These are phyloP conservation scores for Paraleonurus japonicus DNA, from an alignment of 257 asterid genomes.

Conservation along the genomic window DNA sequence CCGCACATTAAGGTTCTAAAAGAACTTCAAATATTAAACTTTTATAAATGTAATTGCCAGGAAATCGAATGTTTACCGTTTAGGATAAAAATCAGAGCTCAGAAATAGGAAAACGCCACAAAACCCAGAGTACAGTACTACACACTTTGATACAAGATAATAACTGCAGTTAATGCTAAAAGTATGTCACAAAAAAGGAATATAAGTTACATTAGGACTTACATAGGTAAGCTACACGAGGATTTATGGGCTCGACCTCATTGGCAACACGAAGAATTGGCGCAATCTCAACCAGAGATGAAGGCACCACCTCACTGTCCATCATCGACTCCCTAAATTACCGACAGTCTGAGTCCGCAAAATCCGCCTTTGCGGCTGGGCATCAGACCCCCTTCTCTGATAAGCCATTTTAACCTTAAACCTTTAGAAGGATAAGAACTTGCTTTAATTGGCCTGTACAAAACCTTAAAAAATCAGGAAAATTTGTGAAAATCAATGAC, in stretches of 20 bases:
- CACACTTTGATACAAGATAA: neutral
- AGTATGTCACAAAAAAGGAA: neutral
- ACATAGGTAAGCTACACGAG: slow-evolving; percentile 97
- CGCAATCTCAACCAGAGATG: slow-evolving; percentile 91
- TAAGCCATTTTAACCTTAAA: slow-evolving; percentile 67
- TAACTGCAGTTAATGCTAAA: slow-evolving; percentile 8
- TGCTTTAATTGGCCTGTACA: slow-evolving; percentile 34
- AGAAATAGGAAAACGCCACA: neutral
- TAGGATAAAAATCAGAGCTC: neutral
- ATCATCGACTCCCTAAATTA: slow-evolving; percentile 90
- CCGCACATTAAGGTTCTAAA: neutral
- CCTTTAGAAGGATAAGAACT: slow-evolving; percentile 25
- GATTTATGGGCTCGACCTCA: slow-evolving; percentile 86
- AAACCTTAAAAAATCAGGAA: slow-evolving; percentile 4
- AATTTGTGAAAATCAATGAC: neutral
- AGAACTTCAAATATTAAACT: neutral
- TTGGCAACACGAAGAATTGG: slow-evolving; percentile 99
- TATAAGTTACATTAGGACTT: slow-evolving; percentile 36
- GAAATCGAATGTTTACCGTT: neutral
- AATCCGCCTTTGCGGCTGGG: slow-evolving; percentile 72
- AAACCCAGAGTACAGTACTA: neutral
- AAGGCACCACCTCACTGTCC: slow-evolving; percentile 98
- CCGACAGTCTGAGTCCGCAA: slow-evolving; percentile 95
- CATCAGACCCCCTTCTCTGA: slow-evolving; percentile 82
- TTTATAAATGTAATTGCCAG: neutral